Evolutionary conservation across 2,329 filamentous ascomycete species (phyloP), one percentile per base, ranked within the genome.

Genomic region (Colletotrichum australisinense): DNA sequence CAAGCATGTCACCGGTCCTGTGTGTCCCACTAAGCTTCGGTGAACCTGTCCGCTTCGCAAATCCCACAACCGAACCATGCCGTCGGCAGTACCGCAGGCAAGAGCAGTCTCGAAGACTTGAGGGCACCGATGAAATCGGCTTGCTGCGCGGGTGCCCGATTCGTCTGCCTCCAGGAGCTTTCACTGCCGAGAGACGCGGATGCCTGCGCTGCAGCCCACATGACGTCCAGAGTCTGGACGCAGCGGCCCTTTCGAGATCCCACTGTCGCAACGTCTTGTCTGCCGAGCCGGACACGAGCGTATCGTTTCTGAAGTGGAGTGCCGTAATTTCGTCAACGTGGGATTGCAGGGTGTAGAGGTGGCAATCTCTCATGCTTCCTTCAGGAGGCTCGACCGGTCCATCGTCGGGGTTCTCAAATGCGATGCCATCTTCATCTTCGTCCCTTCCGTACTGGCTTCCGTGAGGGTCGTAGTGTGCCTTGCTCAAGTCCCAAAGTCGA

Each of bases 231-330:
- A 3, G 97, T 99, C 84, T 99, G 97, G 67, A 99, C 94, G 82
- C 97, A 98, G 62, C 97, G 93, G n/a, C 97, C 97, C 81, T 95
- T 78, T 96, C 94, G 63, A 99, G 88, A 86, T 99, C 97, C 97
- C 97, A 99, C 82, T 99, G 97, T 57, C 97, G 92, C 68, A 99
- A 87, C 1, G 97, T 99, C 88, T 99, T 99, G 85, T 99, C 97
- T 0, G 97, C 93, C 8, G 96, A 98, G 14, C 97, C 97, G 2
- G 97, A 99, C 38, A 99, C 95, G 19, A 99, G 89, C 0, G 94
- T 95, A 77, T 98, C 93, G 68, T 94, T 94, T 73, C 92, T 90
- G 84, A 99, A 97, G 83, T 98, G 93, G 28, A 99, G 88, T 8
- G 97, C 96, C 14, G 97, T 98, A 75, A 99, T 93, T 85, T 98